Evolutionary conservation across 2,329 filamentous ascomycete genomes (phyloP).

Genomic region (Juglanconis juglandina): DNA sequence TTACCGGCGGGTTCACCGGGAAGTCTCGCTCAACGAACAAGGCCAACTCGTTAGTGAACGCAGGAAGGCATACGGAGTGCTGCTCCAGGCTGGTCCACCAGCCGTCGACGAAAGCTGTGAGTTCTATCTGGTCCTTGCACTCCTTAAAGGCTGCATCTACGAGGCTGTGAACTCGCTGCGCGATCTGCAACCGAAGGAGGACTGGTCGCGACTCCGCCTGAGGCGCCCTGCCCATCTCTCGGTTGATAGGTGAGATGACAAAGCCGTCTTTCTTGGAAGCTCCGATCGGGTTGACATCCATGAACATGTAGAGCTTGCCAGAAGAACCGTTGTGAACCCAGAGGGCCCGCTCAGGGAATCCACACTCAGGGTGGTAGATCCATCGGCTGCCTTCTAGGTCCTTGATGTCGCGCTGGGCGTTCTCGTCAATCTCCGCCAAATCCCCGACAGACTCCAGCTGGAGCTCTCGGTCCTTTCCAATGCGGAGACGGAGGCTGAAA

Average conservation of each 20-base stretch:
- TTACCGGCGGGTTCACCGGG: constrained; percentile 2
- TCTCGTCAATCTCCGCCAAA: background rate
- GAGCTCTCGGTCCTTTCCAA: background rate
- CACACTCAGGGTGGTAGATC: constrained; percentile 23
- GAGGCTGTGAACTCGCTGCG: constrained; percentile 4
- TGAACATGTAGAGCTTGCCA: constrained; percentile 28
- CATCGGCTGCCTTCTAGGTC: background rate
- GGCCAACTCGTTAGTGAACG: background rate
- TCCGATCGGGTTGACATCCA: constrained; percentile 24
- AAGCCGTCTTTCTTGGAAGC: constrained; percentile 26
- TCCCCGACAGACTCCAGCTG: background rate
- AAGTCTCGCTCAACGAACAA: background rate
- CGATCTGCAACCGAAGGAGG: constrained; percentile 10
- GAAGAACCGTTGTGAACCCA: constrained; percentile 11
- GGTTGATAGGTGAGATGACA: constrained; percentile 24
- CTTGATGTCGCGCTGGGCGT: background rate
- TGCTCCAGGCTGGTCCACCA: background rate
- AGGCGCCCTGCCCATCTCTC: constrained; percentile 16
- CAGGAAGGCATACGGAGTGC: background rate
- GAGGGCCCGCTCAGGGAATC: constrained; percentile 28
- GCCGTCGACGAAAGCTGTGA: constrained; percentile 4
- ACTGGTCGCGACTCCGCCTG: constrained; percentile 5
- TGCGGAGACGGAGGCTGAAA: background rate
- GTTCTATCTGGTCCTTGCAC: background rate
- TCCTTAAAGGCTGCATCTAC: background rate